phyloP scores from a whole-genome alignment of 73 alveolate genomes.

The Paramecium octaurelia region DNA sequence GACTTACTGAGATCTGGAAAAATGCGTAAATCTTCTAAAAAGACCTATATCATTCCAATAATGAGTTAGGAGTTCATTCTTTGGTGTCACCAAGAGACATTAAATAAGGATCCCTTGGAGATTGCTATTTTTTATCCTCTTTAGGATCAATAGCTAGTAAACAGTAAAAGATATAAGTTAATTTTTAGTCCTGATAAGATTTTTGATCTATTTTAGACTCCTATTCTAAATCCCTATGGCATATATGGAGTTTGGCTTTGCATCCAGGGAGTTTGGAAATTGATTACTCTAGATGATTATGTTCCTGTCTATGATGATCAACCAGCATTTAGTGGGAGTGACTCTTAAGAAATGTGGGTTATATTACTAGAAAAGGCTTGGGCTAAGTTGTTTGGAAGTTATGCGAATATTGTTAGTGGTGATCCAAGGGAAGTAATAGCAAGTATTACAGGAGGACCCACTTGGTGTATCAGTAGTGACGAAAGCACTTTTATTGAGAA shows the following conservation, averaged over 20 bases:
- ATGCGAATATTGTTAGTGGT: constrained; percentile 86
- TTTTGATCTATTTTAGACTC: constrained; percentile 62
- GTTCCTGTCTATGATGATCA: constrained; percentile 80
- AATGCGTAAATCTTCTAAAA: background rate
- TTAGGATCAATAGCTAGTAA: constrained; percentile 80
- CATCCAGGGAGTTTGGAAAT: constrained; percentile 78
- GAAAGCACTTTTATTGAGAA: constrained; percentile 78
- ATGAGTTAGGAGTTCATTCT: constrained; percentile 53
- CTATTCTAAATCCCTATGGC: constrained; percentile 75
- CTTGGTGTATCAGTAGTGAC: constrained; percentile 73
- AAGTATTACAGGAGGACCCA: constrained; percentile 90
- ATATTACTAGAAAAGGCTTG: constrained; percentile 96
- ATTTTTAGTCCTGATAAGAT: background rate
- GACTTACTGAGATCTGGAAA: background rate
- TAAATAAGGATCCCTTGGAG: constrained; percentile 78
- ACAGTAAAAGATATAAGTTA: constrained; percentile 65
- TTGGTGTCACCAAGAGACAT: constrained; percentile 74
- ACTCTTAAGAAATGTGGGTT: constrained; percentile 95
- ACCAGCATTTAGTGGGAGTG: constrained; percentile 81
- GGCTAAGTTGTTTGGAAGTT: constrained; percentile 97
- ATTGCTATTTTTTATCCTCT: constrained; percentile 82
- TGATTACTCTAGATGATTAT: constrained; percentile 84
- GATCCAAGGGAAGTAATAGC: constrained; percentile 84
- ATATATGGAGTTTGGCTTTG: constrained; percentile 76
- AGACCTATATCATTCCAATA: background rate